Conservation (phyloP, 768 basidiomycete genomes). For the Termitomyces sp. region DNA sequence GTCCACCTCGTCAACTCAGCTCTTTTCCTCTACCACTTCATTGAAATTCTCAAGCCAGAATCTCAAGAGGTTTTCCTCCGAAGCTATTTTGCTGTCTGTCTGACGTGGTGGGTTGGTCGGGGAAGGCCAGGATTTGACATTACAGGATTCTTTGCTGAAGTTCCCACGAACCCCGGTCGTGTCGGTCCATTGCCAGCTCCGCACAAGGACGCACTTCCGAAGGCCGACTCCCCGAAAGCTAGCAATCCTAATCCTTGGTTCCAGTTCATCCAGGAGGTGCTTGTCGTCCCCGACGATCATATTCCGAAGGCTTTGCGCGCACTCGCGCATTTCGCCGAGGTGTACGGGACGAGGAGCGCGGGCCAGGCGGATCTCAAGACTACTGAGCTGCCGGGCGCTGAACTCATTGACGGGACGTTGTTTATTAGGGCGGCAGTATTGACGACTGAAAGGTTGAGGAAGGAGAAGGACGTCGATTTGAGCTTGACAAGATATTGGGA, state of each 20-base stretch:
- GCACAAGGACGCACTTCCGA: conserved; percentile 17
- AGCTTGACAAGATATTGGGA: conserved; percentile 17
- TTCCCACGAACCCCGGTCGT: conserved; percentile 16
- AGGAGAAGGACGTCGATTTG: conserved; percentile 20
- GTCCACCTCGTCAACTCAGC: conserved; percentile 65
- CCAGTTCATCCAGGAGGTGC: conserved; percentile 42
- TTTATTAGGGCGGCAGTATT: conserved; percentile 51
- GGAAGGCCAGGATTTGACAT: conserved; percentile 49
- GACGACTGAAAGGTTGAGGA: conserved; percentile 32
- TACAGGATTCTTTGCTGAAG: conserved; percentile 36
- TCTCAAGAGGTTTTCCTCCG: conserved; percentile 50
- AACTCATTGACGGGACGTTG: conserved; percentile 47
- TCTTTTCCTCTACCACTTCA: conserved; percentile 50
- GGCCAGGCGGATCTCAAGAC: conserved; percentile 16
- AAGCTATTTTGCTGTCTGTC: conserved; percentile 44
- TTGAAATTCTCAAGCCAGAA: conserved; percentile 29
- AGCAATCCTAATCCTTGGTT: conserved; percentile 54
- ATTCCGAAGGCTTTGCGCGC: conserved; percentile 32
- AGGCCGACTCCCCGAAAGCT: conserved; percentile 26
- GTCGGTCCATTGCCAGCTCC: conserved; percentile 17
- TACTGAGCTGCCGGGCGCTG: conserved; percentile 36
- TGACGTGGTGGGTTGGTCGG: conserved; percentile 52
- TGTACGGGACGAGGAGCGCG: conserved; percentile 25
- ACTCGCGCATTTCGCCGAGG: conserved; percentile 25
- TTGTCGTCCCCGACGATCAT: conserved; percentile 55